Evolutionary conservation across 345 rosid species (phyloP), one percentile per base, ranked within the genome.

Genomic region (Brassica carinata): DNA sequence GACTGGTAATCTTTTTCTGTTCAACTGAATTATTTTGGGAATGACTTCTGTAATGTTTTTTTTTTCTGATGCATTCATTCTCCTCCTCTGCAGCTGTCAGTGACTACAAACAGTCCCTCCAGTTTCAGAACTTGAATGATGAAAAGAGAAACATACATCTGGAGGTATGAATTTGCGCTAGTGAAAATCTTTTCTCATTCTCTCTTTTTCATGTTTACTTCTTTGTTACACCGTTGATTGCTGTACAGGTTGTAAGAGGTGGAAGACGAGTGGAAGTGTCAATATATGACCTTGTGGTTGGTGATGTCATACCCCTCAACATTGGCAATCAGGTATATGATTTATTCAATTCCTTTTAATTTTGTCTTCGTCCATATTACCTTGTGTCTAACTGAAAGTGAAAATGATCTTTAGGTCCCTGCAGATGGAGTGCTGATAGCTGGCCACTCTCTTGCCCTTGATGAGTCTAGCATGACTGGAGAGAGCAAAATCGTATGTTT

Each of bases 401-500:
- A 29, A 58, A 29, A 53, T 58, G 43, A 58, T 77, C 31, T 77
- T n/a, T 62, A 96, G 99, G 97, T 96, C 59, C 98, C 99, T 55
- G 99, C 99, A 13, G 99, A 96, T 81, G 98, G 99, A 81, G 84
- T 94, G 62, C 40, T 96, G 74, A 86, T 96, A 77, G 68, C 72
- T 72, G 96, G 97, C 55, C 96, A 91, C 84, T 96, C 98, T 51
- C 90, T 96, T 76, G 88, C 97, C 29, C 78, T 94, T 63, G 99
- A 96, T 64, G 99, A 96, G 85, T 96, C 99, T n/a, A 96, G 99
- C 93, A 96, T 96, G 99, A 96, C 99, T 9, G 99, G 99, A 83
- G 99, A 96, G 90, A 96, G 99, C 90, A 91, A 92, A 79, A 92
- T 90, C 27, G 99, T 96, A 73, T 48, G 87, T 76, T 55, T 67